Percentiles rank a stretch among this genome's conserved stretches.
These are phyloP conservation scores for cucumber (Cucumis sativus) DNA, from an alignment of 306 rosid genomes.

Conservation along the genomic window Cucumber_9930_V3 NC_026661.2:10960501-10961000, in stretches of 20 bases:
- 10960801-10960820: conserved; percentile 71
- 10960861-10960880: conserved; percentile 58
- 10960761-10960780: conserved; percentile 40
- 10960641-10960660: conserved; percentile 49
- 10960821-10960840: conserved; percentile 38
- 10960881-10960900: conserved; percentile 63
- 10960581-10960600: background rate
- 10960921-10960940: conserved; percentile 55
- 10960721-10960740: conserved; percentile 53
- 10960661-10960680: conserved; percentile 50
- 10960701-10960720: conserved; percentile 55
- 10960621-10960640: conserved; percentile 10
- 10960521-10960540: background rate
- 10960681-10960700: conserved; percentile 69
- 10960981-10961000: conserved; percentile 57
- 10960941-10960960: conserved; percentile 59
- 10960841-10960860: conserved; percentile 55
- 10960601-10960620: background rate
- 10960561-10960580: background rate
- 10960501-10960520: background rate
- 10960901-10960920: conserved; percentile 66
- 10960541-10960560: background rate
- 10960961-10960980: conserved; percentile 69
- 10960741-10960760: conserved; percentile 49
- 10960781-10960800: conserved; percentile 43